Percentiles rank a stretch among this genome's conserved stretches.
These are phyloP conservation scores for Carnegiea gigantea DNA, from an alignment of 179 eudicot species.

Conservation along the genomic window DNA sequence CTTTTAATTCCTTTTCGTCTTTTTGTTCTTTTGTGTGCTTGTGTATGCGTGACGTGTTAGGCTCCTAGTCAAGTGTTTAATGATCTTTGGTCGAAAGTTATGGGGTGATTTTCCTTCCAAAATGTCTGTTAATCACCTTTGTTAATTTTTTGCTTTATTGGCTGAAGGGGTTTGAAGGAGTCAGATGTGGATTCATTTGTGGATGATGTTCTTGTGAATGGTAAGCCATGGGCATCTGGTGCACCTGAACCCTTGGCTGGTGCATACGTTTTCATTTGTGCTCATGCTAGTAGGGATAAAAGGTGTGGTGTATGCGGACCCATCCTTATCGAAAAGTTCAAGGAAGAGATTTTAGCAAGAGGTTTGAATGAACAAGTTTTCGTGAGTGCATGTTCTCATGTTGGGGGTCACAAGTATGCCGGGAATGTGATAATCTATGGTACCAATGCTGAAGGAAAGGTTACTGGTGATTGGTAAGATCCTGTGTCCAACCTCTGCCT, in stretches of 20 bases:
- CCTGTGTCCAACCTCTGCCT: slow-evolving; percentile 6
- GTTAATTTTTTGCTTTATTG: slow-evolving; percentile 19
- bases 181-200: slow-evolving; percentile 84
- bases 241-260: slow-evolving; percentile 66
- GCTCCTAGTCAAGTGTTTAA: neutral
- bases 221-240: slow-evolving; percentile 74
- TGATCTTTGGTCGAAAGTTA: neutral
- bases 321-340: slow-evolving; percentile 70
- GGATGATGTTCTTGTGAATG: slow-evolving; percentile 83
- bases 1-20: neutral
- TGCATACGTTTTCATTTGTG: slow-evolving; percentile 79
- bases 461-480: slow-evolving; percentile 81
- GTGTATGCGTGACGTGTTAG: neutral
- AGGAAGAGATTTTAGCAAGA: slow-evolving; percentile 57
- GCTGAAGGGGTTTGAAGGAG: slow-evolving; percentile 77
- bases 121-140: neutral
- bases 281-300: slow-evolving; percentile 76
- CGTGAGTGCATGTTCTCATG: slow-evolving; percentile 90
- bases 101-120: neutral
- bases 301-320: slow-evolving; percentile 99
- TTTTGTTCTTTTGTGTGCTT: neutral
- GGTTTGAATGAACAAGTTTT: slow-evolving; percentile 54
- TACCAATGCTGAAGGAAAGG: slow-evolving; percentile 65
- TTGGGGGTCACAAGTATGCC: slow-evolving; percentile 98
- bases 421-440: slow-evolving; percentile 86